Percentiles rank a stretch among this genome's conserved stretches.
phyloP scores from a whole-genome alignment of 768 basidiomycete genomes.

The Dendrothele bispora region DNA sequence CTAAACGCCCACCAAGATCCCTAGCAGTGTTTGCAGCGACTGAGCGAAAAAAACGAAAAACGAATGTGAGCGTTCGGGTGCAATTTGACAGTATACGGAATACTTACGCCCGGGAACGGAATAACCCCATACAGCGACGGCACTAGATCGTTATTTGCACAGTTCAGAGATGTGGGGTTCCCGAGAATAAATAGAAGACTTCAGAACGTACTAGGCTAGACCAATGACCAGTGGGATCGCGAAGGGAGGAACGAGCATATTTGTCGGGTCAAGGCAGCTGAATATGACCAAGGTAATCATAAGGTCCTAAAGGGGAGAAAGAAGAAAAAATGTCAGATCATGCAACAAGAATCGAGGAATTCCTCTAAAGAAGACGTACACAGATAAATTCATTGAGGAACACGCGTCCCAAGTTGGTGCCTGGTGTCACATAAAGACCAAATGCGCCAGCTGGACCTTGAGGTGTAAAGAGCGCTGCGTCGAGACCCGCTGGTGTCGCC shows the following conservation, averaged over 20 bases:
- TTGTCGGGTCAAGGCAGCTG: conserved; percentile 57
- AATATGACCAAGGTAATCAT: conserved; percentile 53
- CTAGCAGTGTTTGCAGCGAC: conserved; percentile 68
- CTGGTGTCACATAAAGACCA: conserved; percentile 46
- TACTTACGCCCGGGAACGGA: conserved; percentile 46
- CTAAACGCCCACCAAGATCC: conserved; percentile 65
- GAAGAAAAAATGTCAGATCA: not conserved
- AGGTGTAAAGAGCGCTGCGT: conserved; percentile 32
- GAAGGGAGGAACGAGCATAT: conserved; percentile 53
- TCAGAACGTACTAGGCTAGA: conserved; percentile 61
- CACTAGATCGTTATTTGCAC: too few relatives aligned
- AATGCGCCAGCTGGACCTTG: conserved; percentile 52
- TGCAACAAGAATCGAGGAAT: not conserved
- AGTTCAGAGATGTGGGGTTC: too few relatives aligned
- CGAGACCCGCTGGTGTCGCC: conserved; percentile 20
- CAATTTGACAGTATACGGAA: too few relatives aligned
- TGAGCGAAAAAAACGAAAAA: too few relatives aligned
- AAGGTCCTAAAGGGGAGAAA: conserved; percentile 41
- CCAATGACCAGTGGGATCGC: conserved; percentile 52
- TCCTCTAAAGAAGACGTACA: conserved; percentile 35
- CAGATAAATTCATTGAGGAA: conserved; percentile 59
- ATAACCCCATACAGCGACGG: conserved; percentile 60
- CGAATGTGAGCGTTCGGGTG: too few relatives aligned
- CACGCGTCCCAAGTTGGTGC: conserved; percentile 41
- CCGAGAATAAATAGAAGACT: too few relatives aligned